Conservation (phyloP, 805 yeast species). For the Cyberlindnera galapagoensis region DNA sequence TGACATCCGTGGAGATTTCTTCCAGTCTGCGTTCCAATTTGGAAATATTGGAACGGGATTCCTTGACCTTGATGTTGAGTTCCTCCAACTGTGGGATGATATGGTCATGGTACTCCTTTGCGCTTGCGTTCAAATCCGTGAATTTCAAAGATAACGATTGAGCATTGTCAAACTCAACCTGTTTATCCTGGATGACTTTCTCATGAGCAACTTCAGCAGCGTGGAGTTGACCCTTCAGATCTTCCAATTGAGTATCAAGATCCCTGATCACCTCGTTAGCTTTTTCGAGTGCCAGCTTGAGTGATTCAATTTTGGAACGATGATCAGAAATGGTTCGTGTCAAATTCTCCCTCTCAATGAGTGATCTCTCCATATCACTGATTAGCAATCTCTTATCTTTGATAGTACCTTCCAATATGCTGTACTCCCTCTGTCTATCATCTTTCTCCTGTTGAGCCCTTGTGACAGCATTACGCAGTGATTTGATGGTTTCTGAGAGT, state of each 20-base stretch:
- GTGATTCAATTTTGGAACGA: conserved; percentile 23
- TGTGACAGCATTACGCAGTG: conserved; percentile 29
- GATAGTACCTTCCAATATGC: conserved; percentile 39
- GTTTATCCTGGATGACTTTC: not conserved
- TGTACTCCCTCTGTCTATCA: conserved; percentile 34
- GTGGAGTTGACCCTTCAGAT: conserved; percentile 14
- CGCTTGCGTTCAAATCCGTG: conserved; percentile 1
- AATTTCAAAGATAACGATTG: not conserved
- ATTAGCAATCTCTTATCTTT: conserved; percentile 49
- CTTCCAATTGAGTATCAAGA: conserved; percentile 8
- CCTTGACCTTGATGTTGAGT: not conserved
- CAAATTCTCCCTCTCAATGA: conserved; percentile 39
- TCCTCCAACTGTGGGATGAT: not conserved
- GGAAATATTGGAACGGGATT: not conserved
- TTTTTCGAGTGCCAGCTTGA: conserved; percentile 14
- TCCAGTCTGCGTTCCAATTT: conserved; percentile 19
- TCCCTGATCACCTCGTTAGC: conserved; percentile 19
- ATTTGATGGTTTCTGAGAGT: conserved; percentile 33
- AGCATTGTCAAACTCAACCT: conserved; percentile 1
- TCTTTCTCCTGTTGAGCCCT: conserved; percentile 38
- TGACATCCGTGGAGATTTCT: conserved; percentile 23
- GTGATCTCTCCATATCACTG: conserved; percentile 44
- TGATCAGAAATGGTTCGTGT: conserved; percentile 32
- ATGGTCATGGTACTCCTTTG: not conserved
- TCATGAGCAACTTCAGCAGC: not conserved